Evolutionary conservation across 129 eudicot genomes (phyloP).

Genomic region (Lonicera japonica): DNA sequence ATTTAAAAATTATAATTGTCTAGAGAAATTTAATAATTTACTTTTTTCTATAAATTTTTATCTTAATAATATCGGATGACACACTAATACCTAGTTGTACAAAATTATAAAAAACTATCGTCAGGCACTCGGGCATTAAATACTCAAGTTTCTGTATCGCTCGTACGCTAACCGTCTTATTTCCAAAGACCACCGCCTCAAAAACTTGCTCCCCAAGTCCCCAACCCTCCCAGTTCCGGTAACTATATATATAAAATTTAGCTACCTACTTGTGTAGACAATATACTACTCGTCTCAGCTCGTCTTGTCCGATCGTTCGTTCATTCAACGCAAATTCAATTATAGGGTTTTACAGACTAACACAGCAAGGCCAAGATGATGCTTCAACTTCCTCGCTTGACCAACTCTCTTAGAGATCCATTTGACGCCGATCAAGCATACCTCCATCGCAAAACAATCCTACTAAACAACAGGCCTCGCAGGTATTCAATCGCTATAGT

Average conservation of each 20-base stretch:
- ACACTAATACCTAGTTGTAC: too few species aligned
- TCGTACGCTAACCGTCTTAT: too few species aligned
- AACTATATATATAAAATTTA: too few species aligned
- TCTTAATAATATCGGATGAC: too few species aligned
- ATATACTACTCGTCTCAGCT: not conserved
- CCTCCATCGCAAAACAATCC: constrained; percentile 57
- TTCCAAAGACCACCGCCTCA: not conserved
- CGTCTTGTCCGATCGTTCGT: not conserved
- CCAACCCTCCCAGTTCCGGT: not conserved
- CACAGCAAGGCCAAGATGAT: constrained; percentile 38
- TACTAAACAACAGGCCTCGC: constrained; percentile 35
- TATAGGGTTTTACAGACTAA: not conserved
- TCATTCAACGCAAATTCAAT: not conserved
- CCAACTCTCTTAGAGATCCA: constrained; percentile 73
- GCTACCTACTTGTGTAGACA: too few species aligned
- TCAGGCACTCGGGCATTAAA: too few species aligned
- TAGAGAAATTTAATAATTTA: too few species aligned
- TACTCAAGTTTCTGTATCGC: too few species aligned
- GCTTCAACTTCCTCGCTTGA: constrained; percentile 72
- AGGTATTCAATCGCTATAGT: constrained; percentile 33
- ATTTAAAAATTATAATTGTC: too few species aligned
- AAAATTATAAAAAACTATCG: too few species aligned
- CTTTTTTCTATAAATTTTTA: too few species aligned
- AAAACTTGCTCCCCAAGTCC: not conserved
- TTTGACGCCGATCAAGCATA: constrained; percentile 91